Evolutionary conservation across 768 basidiomycete genomes (phyloP).

Genomic region (Mycena vitilis): DNA sequence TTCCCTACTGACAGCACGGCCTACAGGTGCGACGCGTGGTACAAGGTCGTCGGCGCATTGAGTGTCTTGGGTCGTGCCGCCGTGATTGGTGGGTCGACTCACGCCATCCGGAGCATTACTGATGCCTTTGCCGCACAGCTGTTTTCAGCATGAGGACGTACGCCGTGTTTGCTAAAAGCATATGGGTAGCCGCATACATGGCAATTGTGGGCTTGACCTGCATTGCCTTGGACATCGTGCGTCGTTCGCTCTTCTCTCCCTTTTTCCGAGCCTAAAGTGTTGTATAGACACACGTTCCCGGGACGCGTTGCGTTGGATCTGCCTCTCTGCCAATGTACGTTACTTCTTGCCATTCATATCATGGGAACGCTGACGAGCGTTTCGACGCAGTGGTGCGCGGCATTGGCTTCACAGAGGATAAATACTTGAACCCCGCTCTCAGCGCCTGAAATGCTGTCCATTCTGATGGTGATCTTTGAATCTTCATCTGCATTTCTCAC

Average conservation of each 20-base stretch:
- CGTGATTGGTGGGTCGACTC: conserved; percentile 12
- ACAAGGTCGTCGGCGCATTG: conserved; percentile 22
- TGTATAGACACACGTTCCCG: conserved; percentile 40
- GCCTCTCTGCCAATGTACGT: conserved; percentile 33
- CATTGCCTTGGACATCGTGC: conserved; percentile 42
- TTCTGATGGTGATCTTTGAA: conserved; percentile 44
- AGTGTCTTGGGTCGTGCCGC: conserved; percentile 24
- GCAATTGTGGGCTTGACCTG: conserved; percentile 37
- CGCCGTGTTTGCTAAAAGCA: conserved; percentile 41
- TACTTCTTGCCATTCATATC: too few relatives aligned
- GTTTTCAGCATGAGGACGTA: conserved; percentile 37
- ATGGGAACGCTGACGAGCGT: too few relatives aligned
- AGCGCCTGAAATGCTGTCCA: conserved; percentile 44
- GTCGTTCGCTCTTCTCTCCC: neutral
- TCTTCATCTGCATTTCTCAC: conserved; percentile 41
- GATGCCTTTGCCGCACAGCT: conserved; percentile 15
- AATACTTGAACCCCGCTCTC: neutral
- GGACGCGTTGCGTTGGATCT: conserved; percentile 40
- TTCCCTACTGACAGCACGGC: neutral
- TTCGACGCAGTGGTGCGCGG: too few relatives aligned
- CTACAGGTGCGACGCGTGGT: conserved; percentile 21
- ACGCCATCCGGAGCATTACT: neutral
- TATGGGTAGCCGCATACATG: conserved; percentile 39
- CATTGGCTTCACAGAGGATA: too few relatives aligned
- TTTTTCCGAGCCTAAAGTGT: too few relatives aligned